Evolutionary conservation across 345 rosid genomes (phyloP).

Genomic region (Microthlaspi erraticum): DNA sequence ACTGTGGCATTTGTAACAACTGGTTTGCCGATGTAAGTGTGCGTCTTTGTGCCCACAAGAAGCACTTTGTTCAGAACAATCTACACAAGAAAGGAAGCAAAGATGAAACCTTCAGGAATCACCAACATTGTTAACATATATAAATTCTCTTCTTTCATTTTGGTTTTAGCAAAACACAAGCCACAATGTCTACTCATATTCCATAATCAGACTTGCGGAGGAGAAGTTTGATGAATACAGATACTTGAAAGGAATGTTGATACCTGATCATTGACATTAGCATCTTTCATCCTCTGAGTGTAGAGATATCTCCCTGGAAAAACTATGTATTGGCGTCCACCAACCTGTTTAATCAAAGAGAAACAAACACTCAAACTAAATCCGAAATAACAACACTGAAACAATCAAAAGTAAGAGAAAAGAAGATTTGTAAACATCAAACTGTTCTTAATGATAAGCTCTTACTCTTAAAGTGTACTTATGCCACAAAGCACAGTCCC

Average conservation of each 20-base stretch:
- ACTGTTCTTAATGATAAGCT: too few species aligned
- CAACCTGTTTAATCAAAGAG: constrained; percentile 58
- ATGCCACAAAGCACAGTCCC: neutral
- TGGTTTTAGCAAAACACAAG: constrained; percentile 2
- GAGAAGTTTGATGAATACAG: neutral
- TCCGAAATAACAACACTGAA: too few species aligned
- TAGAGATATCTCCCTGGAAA: constrained; percentile 83
- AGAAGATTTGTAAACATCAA: neutral
- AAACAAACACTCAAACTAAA: constrained; percentile 11
- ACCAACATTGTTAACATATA: neutral
- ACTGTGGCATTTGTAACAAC: constrained; percentile 92
- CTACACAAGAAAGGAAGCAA: constrained; percentile 48
- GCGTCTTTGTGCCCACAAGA: constrained; percentile 91
- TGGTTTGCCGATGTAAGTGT: constrained; percentile 86
- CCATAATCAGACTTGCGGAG: too few species aligned
- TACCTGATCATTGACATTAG: constrained; percentile 84
- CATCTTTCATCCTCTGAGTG: constrained; percentile 90
- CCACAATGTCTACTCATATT: neutral
- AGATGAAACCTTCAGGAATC: neutral
- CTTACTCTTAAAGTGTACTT: neutral
- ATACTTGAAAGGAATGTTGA: neutral
- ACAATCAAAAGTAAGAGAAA: neutral
- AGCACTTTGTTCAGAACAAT: constrained; percentile 84
- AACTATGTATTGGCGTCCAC: constrained; percentile 87
- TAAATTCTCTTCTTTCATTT: neutral